These are phyloP conservation scores for Pythium plurisporium DNA, from an alignment of 352 stramenopile genomes.

Conservation along the genomic window DNA sequence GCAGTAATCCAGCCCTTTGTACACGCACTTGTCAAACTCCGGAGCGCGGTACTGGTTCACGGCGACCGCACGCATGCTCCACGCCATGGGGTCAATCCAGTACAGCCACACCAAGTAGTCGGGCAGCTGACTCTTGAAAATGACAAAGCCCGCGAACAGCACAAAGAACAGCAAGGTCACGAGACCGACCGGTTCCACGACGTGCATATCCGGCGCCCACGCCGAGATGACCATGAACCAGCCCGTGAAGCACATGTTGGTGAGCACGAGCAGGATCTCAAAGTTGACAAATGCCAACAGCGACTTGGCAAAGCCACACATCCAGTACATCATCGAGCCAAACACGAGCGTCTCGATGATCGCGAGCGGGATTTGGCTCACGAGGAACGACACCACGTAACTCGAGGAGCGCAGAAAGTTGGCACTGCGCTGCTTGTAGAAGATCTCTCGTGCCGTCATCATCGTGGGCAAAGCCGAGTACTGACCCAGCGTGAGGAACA, in stretches of 20 bases:
- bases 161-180: conserved; percentile 28
- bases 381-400: conserved; percentile 39
- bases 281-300: conserved; percentile 27
- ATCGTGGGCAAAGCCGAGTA: conserved; percentile 57
- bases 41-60: conserved; percentile 27
- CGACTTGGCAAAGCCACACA: conserved; percentile 39
- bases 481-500: conserved; percentile 14
- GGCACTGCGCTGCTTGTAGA: conserved; percentile 64
- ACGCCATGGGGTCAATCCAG: conserved; percentile 40
- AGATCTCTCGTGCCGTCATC: conserved; percentile 37
- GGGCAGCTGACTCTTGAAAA: conserved; percentile 27
- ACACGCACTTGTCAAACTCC: conserved; percentile 20
- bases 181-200: conserved; percentile 26
- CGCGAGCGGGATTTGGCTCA: conserved; percentile 27
- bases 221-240: conserved; percentile 28
- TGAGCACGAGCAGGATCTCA: conserved; percentile 24
- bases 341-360: conserved; percentile 59
- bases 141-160: conserved; percentile 37
- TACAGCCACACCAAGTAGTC: conserved; percentile 27
- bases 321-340: conserved; percentile 77
- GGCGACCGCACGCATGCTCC: conserved; percentile 23
- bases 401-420: conserved; percentile 62
- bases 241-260: conserved; percentile 24
- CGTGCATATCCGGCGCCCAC: conserved; percentile 15
- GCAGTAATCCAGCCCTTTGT: conserved; percentile 25